phyloP scores from a whole-genome alignment of 164 flowering plant genomes.

The Sedum album region DNA sequence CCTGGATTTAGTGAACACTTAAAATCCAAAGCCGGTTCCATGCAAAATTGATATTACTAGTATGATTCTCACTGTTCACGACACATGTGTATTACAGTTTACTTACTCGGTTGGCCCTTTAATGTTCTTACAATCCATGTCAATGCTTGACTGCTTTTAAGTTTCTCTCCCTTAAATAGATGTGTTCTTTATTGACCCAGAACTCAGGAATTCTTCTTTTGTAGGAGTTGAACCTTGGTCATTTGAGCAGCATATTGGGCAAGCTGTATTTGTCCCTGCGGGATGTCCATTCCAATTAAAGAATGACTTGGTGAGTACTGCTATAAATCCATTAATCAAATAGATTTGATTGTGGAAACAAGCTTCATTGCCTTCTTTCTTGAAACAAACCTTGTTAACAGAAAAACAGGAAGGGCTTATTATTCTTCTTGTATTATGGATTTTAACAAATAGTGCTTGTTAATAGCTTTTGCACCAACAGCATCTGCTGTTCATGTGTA shows the following conservation, averaged over 20 bases:
- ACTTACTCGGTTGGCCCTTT: neutral
- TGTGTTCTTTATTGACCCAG: neutral
- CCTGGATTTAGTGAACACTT: neutral
- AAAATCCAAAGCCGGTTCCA: neutral
- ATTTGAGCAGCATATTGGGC: slow-evolving; percentile 71
- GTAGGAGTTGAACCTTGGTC: slow-evolving; percentile 95
- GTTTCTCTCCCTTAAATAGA: neutral
- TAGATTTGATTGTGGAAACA: neutral
- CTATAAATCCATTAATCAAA: neutral
- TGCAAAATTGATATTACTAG: neutral
- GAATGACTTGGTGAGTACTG: slow-evolving; percentile 60
- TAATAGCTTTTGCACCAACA: neutral
- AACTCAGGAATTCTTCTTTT: neutral
- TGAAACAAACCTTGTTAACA: neutral
- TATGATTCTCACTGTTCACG: neutral
- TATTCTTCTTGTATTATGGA: neutral
- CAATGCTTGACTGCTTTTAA: neutral
- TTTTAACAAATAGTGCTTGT: neutral
- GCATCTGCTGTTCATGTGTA: neutral
- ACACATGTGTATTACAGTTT: neutral
- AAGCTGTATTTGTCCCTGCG: slow-evolving; percentile 87
- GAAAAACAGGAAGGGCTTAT: neutral
- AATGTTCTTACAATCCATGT: neutral
- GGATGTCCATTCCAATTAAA: slow-evolving; percentile 89
- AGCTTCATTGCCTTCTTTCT: too few species aligned